Conservation (phyloP, 2,329 filamentous ascomycete genomes). For the Aspergillus versicolor region DNA sequence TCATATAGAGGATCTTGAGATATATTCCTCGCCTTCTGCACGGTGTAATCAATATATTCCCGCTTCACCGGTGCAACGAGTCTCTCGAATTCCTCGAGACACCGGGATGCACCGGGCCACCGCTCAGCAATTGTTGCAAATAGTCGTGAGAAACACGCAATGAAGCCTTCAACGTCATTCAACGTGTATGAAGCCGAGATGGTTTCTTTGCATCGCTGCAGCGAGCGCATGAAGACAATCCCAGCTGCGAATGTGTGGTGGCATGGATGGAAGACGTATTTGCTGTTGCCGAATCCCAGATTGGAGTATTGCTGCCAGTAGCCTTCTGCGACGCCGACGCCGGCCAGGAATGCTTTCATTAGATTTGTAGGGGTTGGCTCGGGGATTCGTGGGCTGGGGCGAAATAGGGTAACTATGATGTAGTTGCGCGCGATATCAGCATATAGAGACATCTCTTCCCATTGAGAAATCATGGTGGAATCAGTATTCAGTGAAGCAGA, state of each 20-base stretch:
- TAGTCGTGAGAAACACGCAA: neutral
- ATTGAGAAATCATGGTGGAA: neutral
- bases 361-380: neutral
- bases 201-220: neutral
- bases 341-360: neutral
- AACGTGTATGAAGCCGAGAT: neutral
- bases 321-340: neutral
- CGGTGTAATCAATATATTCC: neutral
- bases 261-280: neutral
- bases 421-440: neutral
- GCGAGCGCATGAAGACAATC: neutral
- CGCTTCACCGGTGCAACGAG: neutral
- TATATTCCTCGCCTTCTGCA: too few relatives aligned
- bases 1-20: too few relatives aligned
- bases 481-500: neutral
- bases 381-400: neutral
- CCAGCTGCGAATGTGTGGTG: neutral
- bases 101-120: neutral
- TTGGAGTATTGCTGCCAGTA: neutral
- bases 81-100: neutral
- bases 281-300: neutral
- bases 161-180: neutral
- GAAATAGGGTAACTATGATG: neutral
- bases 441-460: neutral
- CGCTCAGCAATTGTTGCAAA: neutral